Base-by-base conservation (phyloP, 768 basidiomycete species). In the Symmetrospora coprosmae region DNA sequence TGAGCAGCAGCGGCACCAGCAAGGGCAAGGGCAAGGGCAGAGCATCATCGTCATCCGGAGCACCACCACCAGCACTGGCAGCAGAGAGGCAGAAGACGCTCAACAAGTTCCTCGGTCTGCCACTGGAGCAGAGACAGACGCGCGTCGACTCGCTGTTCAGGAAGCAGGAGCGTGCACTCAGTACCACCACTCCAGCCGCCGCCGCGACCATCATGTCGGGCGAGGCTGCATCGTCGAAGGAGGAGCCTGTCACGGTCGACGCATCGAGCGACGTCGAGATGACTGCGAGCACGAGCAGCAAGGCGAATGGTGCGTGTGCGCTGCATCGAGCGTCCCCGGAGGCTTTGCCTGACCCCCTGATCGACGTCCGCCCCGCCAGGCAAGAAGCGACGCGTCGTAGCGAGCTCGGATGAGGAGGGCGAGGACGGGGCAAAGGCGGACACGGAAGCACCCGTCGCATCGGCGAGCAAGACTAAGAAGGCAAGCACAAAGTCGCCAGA, bases 321-420 rank as follows among this genome's bases (percentile, higher is more conserved):
- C 23, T 28, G 17, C 21, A 4, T 4, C 4, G 37, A 8, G 25
- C 38, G 34, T 7, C 31, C 25, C 13, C 9, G 43, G 11, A 7
- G 8, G 11, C 13, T 45, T 16, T n/a, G 11, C 23, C 9, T 6
- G 7, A 19, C 16, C 37, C 46, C 17, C n/a, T 27, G 23, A 58
- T 46, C 31, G 23, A 16, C 33, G 21, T n/a, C n/a, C n/a, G n/a
- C n/a, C n/a, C n/a, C n/a, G n/a, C n/a, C 55, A 58, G 55, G 55
- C 41, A 58, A 58, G 21, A 58, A 58, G 43, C n/a, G 55, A 58
- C 55, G 55, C 55, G 55, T 58, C 17, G 55, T 58, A 46, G 55
- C 39, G 19, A 58, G 55, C 41, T 58, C 55, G 13, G 55, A 58
- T 23, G 55, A 58, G 30, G 55, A 46, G 19, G 37, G 37, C 30